A percentile compares a stretch with the other conserved stretches of the same genome.
These are phyloP conservation scores for Alternaria tenuissima DNA, from an alignment of 2,329 filamentous ascomycete species.

Conservation along the genomic window DNA sequence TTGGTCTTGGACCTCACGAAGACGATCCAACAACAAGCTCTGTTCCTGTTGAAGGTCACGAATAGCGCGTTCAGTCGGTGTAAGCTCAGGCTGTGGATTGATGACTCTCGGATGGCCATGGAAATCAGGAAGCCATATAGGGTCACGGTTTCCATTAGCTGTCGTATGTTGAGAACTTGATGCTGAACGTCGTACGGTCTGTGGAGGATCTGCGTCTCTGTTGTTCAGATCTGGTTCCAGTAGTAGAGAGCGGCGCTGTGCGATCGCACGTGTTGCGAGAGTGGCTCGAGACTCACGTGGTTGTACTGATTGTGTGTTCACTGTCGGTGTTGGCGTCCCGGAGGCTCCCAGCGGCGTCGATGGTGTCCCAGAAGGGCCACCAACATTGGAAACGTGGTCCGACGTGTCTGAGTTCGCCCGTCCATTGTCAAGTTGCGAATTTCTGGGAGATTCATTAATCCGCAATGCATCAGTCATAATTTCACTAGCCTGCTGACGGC, in stretches of 20 bases:
- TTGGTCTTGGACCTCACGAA: not conserved
- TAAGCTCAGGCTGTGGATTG: not conserved
- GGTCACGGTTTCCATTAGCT: not conserved
- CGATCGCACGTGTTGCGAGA: constrained; percentile 5
- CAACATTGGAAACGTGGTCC: not conserved
- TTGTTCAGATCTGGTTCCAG: not conserved
- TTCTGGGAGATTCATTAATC: not conserved
- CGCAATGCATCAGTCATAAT: not conserved
- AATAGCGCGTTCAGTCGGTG: not conserved
- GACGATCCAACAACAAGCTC: not conserved
- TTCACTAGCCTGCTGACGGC: not conserved
- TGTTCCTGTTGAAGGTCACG: not conserved
- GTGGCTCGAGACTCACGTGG: constrained; percentile 4
- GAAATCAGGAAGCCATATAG: not conserved
- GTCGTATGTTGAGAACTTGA: not conserved
- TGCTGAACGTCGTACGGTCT: not conserved
- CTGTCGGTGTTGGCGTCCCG: not conserved
- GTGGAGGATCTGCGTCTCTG: not conserved
- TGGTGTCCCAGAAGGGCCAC: not conserved
- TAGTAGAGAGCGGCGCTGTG: constrained; percentile 1
- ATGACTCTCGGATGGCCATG: not conserved
- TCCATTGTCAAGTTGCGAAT: not conserved
- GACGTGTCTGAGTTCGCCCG: not conserved
- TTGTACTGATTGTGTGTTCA: not conserved
- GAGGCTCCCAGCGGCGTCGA: not conserved